A percentile compares a stretch with the other conserved stretches of the same genome.
Evolutionary conservation across 768 basidiomycete species (phyloP).

Genomic region (Rhodosporidiobolus odoratus): DNA sequence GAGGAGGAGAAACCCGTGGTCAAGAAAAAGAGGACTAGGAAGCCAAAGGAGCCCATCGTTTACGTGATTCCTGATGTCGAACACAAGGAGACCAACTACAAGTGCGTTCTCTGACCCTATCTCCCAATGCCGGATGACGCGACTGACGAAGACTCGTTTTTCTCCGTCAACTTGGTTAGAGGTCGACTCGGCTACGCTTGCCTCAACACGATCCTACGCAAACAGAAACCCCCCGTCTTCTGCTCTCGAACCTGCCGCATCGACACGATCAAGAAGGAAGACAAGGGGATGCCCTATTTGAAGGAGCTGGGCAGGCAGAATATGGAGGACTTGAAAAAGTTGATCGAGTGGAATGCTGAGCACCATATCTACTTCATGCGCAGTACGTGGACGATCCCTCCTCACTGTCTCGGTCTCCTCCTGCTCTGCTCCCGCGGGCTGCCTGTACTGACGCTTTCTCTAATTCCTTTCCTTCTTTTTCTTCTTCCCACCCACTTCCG

Average conservation of each 20-base stretch:
- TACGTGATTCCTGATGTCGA: slow-evolving; percentile 43
- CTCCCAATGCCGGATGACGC: neutral
- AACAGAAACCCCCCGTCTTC: slow-evolving; percentile 68
- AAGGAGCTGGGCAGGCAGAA: slow-evolving; percentile 76
- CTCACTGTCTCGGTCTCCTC: neutral
- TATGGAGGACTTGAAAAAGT: slow-evolving; percentile 44
- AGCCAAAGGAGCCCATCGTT: slow-evolving; percentile 35
- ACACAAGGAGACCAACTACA: slow-evolving; percentile 34
- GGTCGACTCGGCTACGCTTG: slow-evolving; percentile 59
- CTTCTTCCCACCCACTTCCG: neutral
- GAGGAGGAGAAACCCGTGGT: slow-evolving; percentile 3
- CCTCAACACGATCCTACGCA: slow-evolving; percentile 74
- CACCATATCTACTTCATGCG: slow-evolving; percentile 78
- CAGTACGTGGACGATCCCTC: too few relatives aligned
- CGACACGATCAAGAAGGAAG: slow-evolving; percentile 59
- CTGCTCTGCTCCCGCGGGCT: neutral
- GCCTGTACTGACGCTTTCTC: too few relatives aligned
- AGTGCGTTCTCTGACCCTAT: slow-evolving; percentile 13
- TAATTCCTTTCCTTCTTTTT: neutral
- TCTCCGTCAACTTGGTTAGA: neutral
- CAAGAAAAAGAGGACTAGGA: slow-evolving; percentile 21
- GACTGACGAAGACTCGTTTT: neutral
- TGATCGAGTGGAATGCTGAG: slow-evolving; percentile 70
- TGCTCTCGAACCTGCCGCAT: slow-evolving; percentile 59
- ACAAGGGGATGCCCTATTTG: slow-evolving; percentile 74